Evolutionary conservation across 371 early-diverging fungal species (phyloP).

Genomic region (Funneliformis caledonium): DNA sequence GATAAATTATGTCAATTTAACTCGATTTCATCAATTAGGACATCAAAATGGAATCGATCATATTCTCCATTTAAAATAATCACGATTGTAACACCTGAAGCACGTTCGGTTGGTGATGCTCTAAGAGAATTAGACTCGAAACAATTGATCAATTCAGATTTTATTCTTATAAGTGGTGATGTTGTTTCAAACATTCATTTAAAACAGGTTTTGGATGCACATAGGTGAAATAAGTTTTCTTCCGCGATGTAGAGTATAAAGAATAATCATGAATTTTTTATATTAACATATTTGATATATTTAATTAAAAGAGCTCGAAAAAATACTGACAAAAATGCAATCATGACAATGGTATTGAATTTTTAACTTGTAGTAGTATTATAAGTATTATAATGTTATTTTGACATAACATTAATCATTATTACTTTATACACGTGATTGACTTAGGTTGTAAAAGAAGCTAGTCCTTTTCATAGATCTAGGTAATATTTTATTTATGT

Average conservation of each 20-base stretch:
- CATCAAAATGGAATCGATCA: conserved; percentile 72
- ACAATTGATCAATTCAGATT: conserved; percentile 82
- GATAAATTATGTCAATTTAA: neutral
- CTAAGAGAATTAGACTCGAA: conserved; percentile 89
- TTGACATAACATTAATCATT: too few species aligned
- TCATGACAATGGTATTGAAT: conserved; percentile 91
- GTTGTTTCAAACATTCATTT: conserved; percentile 90
- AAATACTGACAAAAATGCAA: conserved; percentile 77
- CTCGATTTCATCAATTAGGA: conserved; percentile 45
- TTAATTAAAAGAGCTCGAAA: conserved; percentile 51
- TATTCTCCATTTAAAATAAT: conserved; percentile 70
- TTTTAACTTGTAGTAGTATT: too few species aligned
- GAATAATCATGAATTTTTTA: too few species aligned
- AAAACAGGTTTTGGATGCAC: conserved; percentile 74
- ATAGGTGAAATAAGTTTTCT: conserved; percentile 60
- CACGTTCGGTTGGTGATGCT: conserved; percentile 91
- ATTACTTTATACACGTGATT: conserved; percentile 18
- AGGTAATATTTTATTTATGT: conserved; percentile 27
- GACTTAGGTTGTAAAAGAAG: conserved; percentile 63
- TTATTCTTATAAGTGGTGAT: conserved; percentile 91
- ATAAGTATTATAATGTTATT: too few species aligned
- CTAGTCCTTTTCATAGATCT: conserved; percentile 57
- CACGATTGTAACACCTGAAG: conserved; percentile 76
- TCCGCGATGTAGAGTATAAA: neutral
- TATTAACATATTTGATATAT: neutral